A percentile compares a stretch with the other conserved stretches of the same genome.
Evolutionary conservation across 306 rosid species (phyloP).

Genomic region (Lathyrus oleraceus): DNA sequence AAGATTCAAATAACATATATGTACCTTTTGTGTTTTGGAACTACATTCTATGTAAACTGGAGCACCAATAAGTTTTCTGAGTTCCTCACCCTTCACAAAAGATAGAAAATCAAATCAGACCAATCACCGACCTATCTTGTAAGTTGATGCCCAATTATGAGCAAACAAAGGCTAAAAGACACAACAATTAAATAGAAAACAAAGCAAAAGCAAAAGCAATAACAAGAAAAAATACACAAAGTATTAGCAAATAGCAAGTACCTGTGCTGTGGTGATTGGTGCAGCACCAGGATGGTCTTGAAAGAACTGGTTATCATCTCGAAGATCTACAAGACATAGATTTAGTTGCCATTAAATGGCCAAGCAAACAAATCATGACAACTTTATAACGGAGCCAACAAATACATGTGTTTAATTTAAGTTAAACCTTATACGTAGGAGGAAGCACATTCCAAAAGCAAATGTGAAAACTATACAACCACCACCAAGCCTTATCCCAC

Average conservation of each 20-base stretch:
- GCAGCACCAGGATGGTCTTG: slow-evolving; percentile 84
- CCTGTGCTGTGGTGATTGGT: slow-evolving; percentile 92
- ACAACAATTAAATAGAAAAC: not conserved
- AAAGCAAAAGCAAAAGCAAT: slow-evolving; percentile 15
- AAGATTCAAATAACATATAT: slow-evolving; percentile 32
- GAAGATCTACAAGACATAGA: slow-evolving; percentile 70
- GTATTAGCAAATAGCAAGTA: slow-evolving; percentile 34
- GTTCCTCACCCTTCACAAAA: slow-evolving; percentile 82
- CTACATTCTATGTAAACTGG: slow-evolving; percentile 89
- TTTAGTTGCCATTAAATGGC: slow-evolving; percentile 37
- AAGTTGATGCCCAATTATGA: slow-evolving; percentile 25
- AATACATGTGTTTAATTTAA: slow-evolving; percentile 21
- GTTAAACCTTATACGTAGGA: not conserved
- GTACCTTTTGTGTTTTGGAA: slow-evolving; percentile 95
- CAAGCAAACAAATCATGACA: slow-evolving; percentile 20
- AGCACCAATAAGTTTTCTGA: slow-evolving; percentile 81
- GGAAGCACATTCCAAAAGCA: slow-evolving; percentile 20
- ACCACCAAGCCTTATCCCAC: too few species aligned
- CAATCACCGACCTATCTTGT: not conserved
- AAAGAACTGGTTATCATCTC: slow-evolving; percentile 85
- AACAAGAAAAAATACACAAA: not conserved
- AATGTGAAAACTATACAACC: not conserved
- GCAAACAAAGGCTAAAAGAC: slow-evolving; percentile 13
- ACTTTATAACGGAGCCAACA: slow-evolving; percentile 3
- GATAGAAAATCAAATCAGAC: slow-evolving; percentile 36